Base-by-base conservation (phyloP, 345 rosid genomes). In the Rhodomyrtus tomentosa region DNA sequence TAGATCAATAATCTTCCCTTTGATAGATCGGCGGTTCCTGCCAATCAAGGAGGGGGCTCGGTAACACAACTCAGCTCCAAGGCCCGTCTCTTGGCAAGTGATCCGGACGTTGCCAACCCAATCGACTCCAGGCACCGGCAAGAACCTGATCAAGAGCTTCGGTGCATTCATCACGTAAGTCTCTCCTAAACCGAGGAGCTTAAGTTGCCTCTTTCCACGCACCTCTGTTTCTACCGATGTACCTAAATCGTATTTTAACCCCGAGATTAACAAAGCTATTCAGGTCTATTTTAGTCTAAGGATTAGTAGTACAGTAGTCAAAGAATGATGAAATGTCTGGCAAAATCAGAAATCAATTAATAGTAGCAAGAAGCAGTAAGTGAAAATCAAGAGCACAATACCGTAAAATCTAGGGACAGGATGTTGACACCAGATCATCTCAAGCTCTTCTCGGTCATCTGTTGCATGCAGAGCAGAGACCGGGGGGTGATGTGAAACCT, bases 401-500 rank as follows among this genome's bases (percentile, higher is more conserved):
- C 98, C 99, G 55, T 87, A 76, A 87, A 96, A 96, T 83, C 87
- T 96, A 50, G 98, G 93, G 85, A 87, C 88, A 54, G 94, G 89
- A 42, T 90, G 88, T 29, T 93, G 96, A 84, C 95, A 94, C 90
- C 97, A 93, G 79, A 89, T 81, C 42, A 96, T 88, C 90, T 95
- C 94, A 42, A 94, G 73, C 55, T 92, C 91, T 83, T 91, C 91
- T 55, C 88, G 85, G 79, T 93, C 93, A 56, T 96, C 94, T 0
- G 97, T 93, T 85, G 95, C 98, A 84, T 94, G 97, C 59, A 96
- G 96, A 21, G 95, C 98, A 81, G 94, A 82, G 25, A 95, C 93
- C 15, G 98, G 95, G 24, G 98, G 99, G 68, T 96, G 98, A 86
- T 96, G 98, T 29, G 96, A 95, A 84, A 96, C 92, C 98, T 96